Percentiles rank a stretch among this genome's conserved stretches.
Evolutionary conservation across 2,329 filamentous ascomycete species (phyloP).

Genomic region (Aspergillus carbonarius): DNA sequence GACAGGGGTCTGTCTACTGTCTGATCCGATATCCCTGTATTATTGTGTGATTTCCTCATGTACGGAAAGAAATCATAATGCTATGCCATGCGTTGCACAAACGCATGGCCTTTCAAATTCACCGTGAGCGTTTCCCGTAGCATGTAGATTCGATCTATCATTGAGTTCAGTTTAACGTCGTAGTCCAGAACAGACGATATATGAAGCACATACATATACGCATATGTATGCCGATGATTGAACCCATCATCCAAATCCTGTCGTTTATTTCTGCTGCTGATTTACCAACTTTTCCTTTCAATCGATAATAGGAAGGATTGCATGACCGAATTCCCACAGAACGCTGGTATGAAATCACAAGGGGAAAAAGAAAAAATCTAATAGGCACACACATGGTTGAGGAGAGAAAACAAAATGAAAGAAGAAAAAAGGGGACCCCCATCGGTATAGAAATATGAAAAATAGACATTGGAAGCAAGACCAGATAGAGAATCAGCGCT

Average conservation of each 20-base stretch:
- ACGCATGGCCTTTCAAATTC: constrained; percentile 8
- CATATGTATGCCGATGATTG: not conserved
- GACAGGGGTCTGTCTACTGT: constrained; percentile 12
- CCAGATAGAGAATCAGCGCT: constrained; percentile 17
- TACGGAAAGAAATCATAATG: constrained; percentile 22
- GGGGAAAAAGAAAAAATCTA: constrained; percentile 8
- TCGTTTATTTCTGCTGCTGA: not conserved
- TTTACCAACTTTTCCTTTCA: not conserved
- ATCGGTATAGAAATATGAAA: constrained; percentile 1
- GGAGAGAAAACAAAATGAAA: constrained; percentile 5
- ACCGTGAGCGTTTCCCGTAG: not conserved
- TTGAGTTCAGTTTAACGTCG: not conserved
- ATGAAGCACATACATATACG: not conserved
- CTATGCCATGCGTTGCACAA: constrained; percentile 14
- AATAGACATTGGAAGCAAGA: too few species aligned
- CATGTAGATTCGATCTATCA: not conserved
- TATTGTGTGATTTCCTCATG: constrained; percentile 8
- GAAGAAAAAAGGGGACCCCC: not conserved
- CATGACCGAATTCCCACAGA: not conserved
- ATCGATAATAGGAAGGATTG: constrained; percentile 1
- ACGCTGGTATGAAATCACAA: not conserved
- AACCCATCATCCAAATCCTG: not conserved
- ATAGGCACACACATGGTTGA: constrained; percentile 15
- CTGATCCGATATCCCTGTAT: constrained; percentile 16
- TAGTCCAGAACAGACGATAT: not conserved